phyloP scores from a whole-genome alignment of 345 rosid genomes.

The Passiflora organensis region DNA sequence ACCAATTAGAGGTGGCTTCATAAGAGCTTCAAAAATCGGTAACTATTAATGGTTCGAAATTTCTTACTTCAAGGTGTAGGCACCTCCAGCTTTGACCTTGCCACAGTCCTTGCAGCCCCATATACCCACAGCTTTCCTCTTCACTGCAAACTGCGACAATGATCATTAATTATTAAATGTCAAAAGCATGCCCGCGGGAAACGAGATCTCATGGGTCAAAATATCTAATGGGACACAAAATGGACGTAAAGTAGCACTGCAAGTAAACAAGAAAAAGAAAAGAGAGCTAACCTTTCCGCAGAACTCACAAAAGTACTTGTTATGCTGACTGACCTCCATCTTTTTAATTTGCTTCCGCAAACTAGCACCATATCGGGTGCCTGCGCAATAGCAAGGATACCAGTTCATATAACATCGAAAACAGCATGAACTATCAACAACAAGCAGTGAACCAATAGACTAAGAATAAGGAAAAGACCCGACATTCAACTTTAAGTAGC shows the following conservation, averaged over 20 bases:
- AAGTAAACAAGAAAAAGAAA: too few relatives aligned
- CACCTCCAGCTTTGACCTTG: constrained; percentile 92
- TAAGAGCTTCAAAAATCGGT: background rate
- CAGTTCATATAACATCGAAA: too few relatives aligned
- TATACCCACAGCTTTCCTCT: constrained; percentile 92
- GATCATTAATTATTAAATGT: background rate
- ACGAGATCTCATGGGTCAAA: too few relatives aligned
- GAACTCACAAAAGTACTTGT: constrained; percentile 78
- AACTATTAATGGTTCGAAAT: too few relatives aligned
- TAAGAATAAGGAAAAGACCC: too few relatives aligned
- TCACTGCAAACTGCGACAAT: constrained; percentile 64
- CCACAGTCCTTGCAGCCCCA: constrained; percentile 99
- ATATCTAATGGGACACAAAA: too few relatives aligned
- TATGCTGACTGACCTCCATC: constrained; percentile 77
- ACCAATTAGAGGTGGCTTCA: background rate
- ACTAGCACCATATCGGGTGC: constrained; percentile 83
- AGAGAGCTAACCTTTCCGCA: constrained; percentile 56
- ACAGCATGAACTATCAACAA: too few relatives aligned
- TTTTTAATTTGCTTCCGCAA: constrained; percentile 77
- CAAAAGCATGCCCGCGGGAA: background rate
- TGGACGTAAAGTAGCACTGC: too few relatives aligned
- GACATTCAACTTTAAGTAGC: too few relatives aligned
- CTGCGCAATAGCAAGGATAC: constrained; percentile 19
- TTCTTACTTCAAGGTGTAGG: constrained; percentile 84
- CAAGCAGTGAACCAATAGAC: too few relatives aligned